Evolutionary conservation across 1,284 basidiomycete genomes (phyloP).

Genomic region (Puccinia polysora): DNA sequence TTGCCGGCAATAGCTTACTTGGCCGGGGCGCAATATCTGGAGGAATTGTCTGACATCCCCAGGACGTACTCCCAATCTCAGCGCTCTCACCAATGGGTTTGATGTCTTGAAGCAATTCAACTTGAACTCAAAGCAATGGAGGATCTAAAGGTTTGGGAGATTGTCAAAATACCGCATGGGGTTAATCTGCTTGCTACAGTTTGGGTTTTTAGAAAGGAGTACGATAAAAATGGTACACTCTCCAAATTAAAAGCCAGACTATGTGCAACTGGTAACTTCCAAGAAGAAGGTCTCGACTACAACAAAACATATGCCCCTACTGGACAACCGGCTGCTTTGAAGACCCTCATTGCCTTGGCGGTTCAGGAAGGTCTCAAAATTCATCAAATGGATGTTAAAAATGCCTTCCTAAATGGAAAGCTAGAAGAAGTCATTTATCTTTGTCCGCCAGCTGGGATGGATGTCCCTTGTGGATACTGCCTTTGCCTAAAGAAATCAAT

Average conservation of each 20-base stretch:
- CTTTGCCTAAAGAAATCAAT: background rate
- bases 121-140: background rate
- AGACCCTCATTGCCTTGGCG: background rate
- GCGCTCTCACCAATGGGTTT: too few species aligned
- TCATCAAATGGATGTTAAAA: conserved; percentile 29
- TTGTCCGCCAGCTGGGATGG: background rate
- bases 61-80: too few species aligned
- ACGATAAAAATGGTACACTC: background rate
- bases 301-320: conserved; percentile 12
- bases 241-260: conserved; percentile 21
- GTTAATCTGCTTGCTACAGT: background rate
- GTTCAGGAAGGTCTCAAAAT: conserved; percentile 1
- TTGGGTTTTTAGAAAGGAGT: conserved; percentile 14
- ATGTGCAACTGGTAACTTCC: background rate
- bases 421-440: conserved; percentile 11
- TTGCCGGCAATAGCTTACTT: too few species aligned
- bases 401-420: conserved; percentile 1
- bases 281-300: background rate
- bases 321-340: background rate
- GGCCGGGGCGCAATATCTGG: too few species aligned
- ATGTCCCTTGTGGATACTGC: background rate
- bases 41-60: too few species aligned
- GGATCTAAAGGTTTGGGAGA: conserved; percentile 6
- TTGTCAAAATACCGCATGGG: background rate
- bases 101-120: too few species aligned